Conservation (phyloP, 2,329 filamentous ascomycete genomes). For the Calonectria henricotiae region DNA sequence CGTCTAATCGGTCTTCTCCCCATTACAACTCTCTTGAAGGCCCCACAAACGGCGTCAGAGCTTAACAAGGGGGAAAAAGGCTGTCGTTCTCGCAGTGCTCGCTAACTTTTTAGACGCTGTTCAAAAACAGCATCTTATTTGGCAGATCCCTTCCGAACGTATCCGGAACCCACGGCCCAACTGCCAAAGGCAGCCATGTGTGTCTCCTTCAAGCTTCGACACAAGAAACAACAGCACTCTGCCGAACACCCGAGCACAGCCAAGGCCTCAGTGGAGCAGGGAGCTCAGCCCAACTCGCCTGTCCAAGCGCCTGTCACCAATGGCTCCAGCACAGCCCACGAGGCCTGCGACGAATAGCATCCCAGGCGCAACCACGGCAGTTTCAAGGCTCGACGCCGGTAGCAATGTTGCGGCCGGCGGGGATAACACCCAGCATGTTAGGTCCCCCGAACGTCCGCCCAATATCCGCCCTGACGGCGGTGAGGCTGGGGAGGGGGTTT, state of each 20-base stretch:
- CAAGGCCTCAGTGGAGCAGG: background rate
- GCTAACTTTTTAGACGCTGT: background rate
- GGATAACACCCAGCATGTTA: background rate
- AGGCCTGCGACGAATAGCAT: background rate
- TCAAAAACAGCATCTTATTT: background rate
- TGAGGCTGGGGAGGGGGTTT: background rate
- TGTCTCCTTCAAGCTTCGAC: background rate
- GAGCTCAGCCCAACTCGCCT: background rate
- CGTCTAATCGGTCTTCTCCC: constrained; percentile 5
- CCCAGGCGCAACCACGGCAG: background rate
- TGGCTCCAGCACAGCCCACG: constrained; percentile 4
- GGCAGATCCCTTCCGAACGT: constrained; percentile 5
- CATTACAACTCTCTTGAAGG: background rate
- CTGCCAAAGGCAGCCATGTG: background rate
- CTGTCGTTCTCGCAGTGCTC: background rate
- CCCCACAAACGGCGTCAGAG: background rate
- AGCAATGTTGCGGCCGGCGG: background rate
- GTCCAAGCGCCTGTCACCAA: constrained; percentile 17
- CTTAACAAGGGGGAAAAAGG: background rate
- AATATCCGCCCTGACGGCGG: background rate
- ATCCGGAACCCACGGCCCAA: background rate
- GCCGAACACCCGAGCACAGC: constrained; percentile 8
- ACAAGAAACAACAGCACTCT: background rate
- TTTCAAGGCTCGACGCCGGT: background rate
- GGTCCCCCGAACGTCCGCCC: background rate